Conservation (phyloP, 2,329 filamentous ascomycete species). For the Calonectria ilicicola region DNA sequence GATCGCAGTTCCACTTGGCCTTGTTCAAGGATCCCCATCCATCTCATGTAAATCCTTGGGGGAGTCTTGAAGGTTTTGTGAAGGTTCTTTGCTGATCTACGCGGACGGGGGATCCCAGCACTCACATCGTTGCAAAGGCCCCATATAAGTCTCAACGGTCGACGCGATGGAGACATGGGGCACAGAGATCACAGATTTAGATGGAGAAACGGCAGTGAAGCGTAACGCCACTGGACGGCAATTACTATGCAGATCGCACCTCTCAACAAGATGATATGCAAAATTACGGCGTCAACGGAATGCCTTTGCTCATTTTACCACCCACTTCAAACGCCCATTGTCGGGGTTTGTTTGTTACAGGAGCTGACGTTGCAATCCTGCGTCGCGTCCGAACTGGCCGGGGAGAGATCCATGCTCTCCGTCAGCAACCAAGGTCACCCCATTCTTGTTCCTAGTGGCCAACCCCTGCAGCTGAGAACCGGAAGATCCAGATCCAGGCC, state of each 20-base stretch:
- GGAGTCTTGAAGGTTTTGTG: slow-evolving; percentile 10
- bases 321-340: slow-evolving; percentile 14
- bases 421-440: slow-evolving; percentile 8
- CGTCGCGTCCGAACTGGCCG: not conserved
- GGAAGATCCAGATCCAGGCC: slow-evolving; percentile 21
- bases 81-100: slow-evolving; percentile 5
- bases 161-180: not conserved
- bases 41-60: slow-evolving; percentile 17
- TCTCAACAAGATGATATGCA: not conserved
- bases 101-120: not conserved
- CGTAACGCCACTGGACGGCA: not conserved
- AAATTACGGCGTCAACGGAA: not conserved
- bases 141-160: not conserved
- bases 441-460: not conserved
- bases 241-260: no score
- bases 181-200: not conserved
- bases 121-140: not conserved
- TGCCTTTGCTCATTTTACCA: not conserved
- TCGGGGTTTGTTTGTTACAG: slow-evolving; percentile 7
- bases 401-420: slow-evolving; percentile 19
- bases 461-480: slow-evolving; percentile 14
- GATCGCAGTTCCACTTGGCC: slow-evolving; percentile 1
- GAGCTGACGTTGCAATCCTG: slow-evolving; percentile 13
- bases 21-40: slow-evolving; percentile 13
- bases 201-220: not conserved